A percentile compares a stretch with the other conserved stretches of the same genome.
Conservation (phyloP, 148 eudicot species). For the Rhododendron kiyosumense region DNA sequence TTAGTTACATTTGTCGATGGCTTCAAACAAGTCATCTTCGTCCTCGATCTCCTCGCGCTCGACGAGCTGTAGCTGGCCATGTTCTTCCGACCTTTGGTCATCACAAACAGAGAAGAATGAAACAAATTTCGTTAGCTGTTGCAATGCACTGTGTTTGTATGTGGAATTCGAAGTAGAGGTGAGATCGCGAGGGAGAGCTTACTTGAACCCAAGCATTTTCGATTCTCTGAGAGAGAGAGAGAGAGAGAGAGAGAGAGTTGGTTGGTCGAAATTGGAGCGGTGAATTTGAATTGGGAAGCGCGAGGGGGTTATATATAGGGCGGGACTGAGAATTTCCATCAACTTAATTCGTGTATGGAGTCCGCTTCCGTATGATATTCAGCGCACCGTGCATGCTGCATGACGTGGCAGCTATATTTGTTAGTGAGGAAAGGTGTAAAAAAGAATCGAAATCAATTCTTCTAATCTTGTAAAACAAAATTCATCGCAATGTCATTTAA, state of each 20-base stretch:
- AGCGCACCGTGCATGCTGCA: not conserved
- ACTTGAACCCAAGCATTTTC: slow-evolving; percentile 58
- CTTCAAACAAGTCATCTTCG: slow-evolving; percentile 85
- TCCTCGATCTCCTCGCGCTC: slow-evolving; percentile 85
- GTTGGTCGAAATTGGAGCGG: not conserved
- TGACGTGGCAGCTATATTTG: not conserved
- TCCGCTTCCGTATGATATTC: not conserved
- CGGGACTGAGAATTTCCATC: not conserved
- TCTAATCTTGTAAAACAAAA: no score
- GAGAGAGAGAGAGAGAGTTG: slow-evolving; percentile 5
- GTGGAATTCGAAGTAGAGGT: not conserved
- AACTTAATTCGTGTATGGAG: not conserved
- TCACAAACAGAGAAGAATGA: slow-evolving; percentile 9
- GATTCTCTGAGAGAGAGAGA: not conserved
- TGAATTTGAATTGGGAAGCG: slow-evolving; percentile 1
- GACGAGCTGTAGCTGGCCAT: slow-evolving; percentile 71
- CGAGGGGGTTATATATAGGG: not conserved
- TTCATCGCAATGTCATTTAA: no score
- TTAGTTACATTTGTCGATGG: slow-evolving; percentile 64
- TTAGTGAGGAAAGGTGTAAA: no score
- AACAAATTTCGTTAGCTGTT: not conserved
- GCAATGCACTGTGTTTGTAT: not conserved
- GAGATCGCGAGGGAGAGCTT: slow-evolving; percentile 12
- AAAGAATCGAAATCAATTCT: no score
- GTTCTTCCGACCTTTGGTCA: slow-evolving; percentile 61